phyloP scores from a whole-genome alignment of 257 asterid species.

The Ophiorrhiza pumila region DNA sequence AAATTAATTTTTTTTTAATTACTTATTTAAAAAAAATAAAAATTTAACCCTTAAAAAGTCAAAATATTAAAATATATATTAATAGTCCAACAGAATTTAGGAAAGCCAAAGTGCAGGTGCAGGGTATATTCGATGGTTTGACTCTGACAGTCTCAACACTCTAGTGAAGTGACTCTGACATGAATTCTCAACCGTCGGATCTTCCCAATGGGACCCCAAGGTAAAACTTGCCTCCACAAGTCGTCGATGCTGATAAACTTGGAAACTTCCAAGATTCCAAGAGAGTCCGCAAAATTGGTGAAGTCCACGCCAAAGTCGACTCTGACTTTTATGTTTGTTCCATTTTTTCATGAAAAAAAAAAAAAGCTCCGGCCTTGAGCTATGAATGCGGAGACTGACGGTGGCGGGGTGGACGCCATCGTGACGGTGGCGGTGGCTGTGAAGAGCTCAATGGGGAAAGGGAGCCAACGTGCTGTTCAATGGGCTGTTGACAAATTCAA shows the following conservation, averaged over 20 bases:
- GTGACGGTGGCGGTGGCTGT: constrained; percentile 70
- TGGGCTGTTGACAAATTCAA: constrained; percentile 76
- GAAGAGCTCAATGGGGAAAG: constrained; percentile 64
- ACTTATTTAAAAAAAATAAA: too few species aligned
- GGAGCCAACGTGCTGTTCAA: constrained; percentile 72
- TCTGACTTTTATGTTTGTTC: neutral
- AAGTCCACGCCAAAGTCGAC: neutral
- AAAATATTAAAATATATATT: too few species aligned
- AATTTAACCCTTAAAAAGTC: too few species aligned
- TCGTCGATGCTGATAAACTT: neutral
- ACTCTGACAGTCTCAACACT: too few species aligned
- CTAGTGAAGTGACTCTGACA: too few species aligned
- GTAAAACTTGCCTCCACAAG: neutral
- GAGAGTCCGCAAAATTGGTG: neutral
- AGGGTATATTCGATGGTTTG: too few species aligned
- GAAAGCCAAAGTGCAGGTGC: too few species aligned
- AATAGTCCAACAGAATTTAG: too few species aligned
- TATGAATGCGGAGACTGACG: constrained; percentile 17
- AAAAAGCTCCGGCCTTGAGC: neutral
- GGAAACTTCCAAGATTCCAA: neutral
- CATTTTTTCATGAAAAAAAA: neutral
- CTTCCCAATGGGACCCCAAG: neutral
- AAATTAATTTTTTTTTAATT: too few species aligned
- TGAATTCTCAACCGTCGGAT: neutral
- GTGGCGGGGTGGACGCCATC: constrained; percentile 21